Conservation (phyloP, 2,329 filamentous ascomycete species). For the Trichocomaceae sp. region DNA sequence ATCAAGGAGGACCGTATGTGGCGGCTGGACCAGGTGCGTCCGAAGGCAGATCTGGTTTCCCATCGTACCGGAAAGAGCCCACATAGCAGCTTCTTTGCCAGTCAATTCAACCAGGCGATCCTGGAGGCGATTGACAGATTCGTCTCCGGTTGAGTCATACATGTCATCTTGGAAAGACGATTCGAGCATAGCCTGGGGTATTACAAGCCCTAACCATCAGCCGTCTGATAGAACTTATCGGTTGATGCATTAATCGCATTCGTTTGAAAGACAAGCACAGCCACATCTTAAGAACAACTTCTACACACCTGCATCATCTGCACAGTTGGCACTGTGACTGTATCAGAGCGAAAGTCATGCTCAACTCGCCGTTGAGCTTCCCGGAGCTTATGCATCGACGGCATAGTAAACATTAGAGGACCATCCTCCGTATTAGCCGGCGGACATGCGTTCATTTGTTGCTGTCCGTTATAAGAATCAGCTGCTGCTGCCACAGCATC, state of each 20-base stretch:
- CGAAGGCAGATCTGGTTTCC: constrained; percentile 35
- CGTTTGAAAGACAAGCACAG: not conserved
- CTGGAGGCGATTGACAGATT: constrained; percentile 25
- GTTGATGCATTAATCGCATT: not conserved
- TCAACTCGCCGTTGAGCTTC: constrained; percentile 14
- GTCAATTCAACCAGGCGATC: constrained; percentile 25
- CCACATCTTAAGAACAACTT: not conserved
- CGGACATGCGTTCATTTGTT: not conserved
- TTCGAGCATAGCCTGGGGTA: constrained; percentile 22
- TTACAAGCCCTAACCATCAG: constrained; percentile 8
- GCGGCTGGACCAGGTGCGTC: constrained; percentile 27
- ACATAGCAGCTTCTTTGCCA: constrained; percentile 29
- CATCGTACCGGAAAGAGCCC: constrained; percentile 34
- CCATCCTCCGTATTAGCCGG: not conserved
- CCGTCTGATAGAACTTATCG: not conserved
- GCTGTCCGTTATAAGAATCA: not conserved
- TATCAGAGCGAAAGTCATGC: constrained; percentile 25
- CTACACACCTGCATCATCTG: constrained; percentile 22
- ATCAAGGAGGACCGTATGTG: constrained; percentile 29
- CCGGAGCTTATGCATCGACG: constrained; percentile 12
- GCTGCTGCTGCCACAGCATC: not conserved
- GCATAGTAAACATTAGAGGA: constrained; percentile 4
- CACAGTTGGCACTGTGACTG: constrained; percentile 23
- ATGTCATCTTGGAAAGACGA: constrained; percentile 32
- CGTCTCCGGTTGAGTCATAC: constrained; percentile 27